Conservation (phyloP, 2,329 filamentous ascomycete genomes). For the Calonectria multiphialidica region DNA sequence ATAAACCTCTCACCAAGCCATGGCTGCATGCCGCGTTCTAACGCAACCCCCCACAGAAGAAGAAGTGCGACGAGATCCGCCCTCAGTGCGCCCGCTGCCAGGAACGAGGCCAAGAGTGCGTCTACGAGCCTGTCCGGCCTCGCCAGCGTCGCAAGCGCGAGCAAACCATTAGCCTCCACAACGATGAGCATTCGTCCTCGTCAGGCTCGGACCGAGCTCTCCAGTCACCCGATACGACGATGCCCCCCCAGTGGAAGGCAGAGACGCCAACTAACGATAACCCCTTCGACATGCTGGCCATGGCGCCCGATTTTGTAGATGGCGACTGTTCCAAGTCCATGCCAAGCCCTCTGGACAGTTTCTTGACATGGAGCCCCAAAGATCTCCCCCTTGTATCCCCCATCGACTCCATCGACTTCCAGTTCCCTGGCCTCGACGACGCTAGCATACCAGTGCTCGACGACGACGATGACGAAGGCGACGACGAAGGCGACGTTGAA, state of each 20-base stretch:
- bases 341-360: slow-evolving; percentile 17
- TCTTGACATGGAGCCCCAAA: slow-evolving; percentile 34
- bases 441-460: slow-evolving; percentile 21
- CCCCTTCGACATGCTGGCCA: not conserved
- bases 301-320: slow-evolving; percentile 14
- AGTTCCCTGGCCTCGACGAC: slow-evolving; percentile 44
- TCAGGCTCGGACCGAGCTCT: slow-evolving; percentile 25
- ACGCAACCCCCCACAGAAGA: slow-evolving; percentile 56
- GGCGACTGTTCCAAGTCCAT: slow-evolving; percentile 12
- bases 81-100: slow-evolving; percentile 63
- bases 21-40: not conserved
- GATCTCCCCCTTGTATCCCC: slow-evolving; percentile 47
- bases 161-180: slow-evolving; percentile 24
- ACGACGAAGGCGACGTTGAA: slow-evolving; percentile 46
- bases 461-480: slow-evolving; percentile 40
- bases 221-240: slow-evolving; percentile 20
- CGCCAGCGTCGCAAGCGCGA: slow-evolving; percentile 51
- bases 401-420: slow-evolving; percentile 47
- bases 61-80: slow-evolving; percentile 67
- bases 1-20: not conserved
- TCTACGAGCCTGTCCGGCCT: slow-evolving; percentile 60
- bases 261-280: slow-evolving; percentile 12
- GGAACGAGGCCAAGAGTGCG: slow-evolving; percentile 61
- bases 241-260: slow-evolving; percentile 19
- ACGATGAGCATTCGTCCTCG: slow-evolving; percentile 25